phyloP scores from a whole-genome alignment of 495 filamentous ascomycete species.

The Aspergillus taichungensis region DNA sequence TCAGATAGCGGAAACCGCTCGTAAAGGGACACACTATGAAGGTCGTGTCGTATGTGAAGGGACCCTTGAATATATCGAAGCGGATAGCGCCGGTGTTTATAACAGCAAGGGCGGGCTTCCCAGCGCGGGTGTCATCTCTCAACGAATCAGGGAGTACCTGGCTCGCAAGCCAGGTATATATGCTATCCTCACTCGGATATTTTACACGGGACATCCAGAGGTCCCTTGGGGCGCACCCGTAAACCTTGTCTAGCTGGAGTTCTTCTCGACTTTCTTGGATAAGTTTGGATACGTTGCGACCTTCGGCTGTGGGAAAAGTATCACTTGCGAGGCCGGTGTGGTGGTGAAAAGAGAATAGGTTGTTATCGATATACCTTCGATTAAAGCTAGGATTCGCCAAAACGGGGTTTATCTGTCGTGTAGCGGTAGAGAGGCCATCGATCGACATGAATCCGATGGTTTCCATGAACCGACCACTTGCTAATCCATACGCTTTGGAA shows the following conservation, averaged over 20 bases:
- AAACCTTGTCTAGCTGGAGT: slow-evolving; percentile 61
- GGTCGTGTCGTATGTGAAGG: slow-evolving; percentile 77
- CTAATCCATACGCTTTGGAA: slow-evolving; percentile 67
- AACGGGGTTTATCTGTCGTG: slow-evolving; percentile 23
- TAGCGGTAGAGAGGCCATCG: slow-evolving; percentile 48
- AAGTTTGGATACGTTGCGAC: slow-evolving; percentile 59
- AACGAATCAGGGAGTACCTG: slow-evolving; percentile 60
- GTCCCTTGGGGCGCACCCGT: slow-evolving; percentile 76
- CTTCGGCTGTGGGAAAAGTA: slow-evolving; percentile 72
- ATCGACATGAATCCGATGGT: slow-evolving; percentile 96
- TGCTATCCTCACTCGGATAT: slow-evolving; percentile 59
- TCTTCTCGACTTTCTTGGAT: slow-evolving; percentile 61
- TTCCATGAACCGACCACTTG: slow-evolving; percentile 93
- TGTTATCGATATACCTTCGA: slow-evolving; percentile 91
- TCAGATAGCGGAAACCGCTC: slow-evolving; percentile 67
- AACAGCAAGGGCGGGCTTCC: slow-evolving; percentile 58
- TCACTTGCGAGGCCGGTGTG: slow-evolving; percentile 62
- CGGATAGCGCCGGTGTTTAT: slow-evolving; percentile 85
- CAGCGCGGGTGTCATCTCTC: slow-evolving; percentile 36
- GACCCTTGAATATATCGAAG: slow-evolving; percentile 90
- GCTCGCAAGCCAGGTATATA: slow-evolving; percentile 73
- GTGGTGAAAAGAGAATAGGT: slow-evolving; percentile 73
- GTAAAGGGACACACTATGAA: slow-evolving; percentile 86
- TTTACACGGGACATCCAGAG: slow-evolving; percentile 70
- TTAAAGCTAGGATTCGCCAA: slow-evolving; percentile 48